phyloP scores from a whole-genome alignment of 2,329 filamentous ascomycete genomes.

The Phaeosphaeria sp. region DNA sequence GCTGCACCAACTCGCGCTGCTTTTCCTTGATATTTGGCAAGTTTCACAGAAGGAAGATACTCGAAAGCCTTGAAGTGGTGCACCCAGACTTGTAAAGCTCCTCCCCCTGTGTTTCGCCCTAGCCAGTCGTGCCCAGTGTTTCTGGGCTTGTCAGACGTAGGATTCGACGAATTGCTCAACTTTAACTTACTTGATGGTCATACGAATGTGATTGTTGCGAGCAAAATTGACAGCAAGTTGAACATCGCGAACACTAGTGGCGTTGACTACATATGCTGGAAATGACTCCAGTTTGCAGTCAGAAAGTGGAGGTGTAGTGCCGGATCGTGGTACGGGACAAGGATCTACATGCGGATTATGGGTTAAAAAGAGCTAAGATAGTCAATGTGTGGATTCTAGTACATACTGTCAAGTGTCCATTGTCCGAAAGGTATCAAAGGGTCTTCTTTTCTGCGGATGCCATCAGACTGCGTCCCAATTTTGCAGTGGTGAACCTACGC shows the following conservation, averaged over 20 bases:
- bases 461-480: background rate
- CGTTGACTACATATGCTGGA: constrained; percentile 35
- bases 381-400: background rate
- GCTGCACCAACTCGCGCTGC: constrained; percentile 34
- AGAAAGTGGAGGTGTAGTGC: constrained; percentile 8
- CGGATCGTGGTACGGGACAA: constrained; percentile 17
- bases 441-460: constrained; percentile 26
- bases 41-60: constrained; percentile 23
- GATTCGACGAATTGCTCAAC: no score
- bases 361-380: no score
- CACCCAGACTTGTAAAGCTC: constrained; percentile 35
- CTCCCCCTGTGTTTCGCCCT: constrained; percentile 35
- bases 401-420: constrained; percentile 25
- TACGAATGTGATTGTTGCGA: constrained; percentile 35
- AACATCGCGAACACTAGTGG: constrained; percentile 30
- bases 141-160: constrained; percentile 17
- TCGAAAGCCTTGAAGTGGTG: constrained; percentile 36
- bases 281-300: constrained; percentile 28
- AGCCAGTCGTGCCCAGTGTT: constrained; percentile 41
- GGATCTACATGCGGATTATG: constrained; percentile 3
- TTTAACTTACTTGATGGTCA: constrained; percentile 39
- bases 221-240: constrained; percentile 42
- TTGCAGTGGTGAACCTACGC: constrained; percentile 18
- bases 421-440: constrained; percentile 27
- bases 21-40: constrained; percentile 31